Base-by-base conservation (phyloP, 805 yeast species). In the Candida boidinii region DNA sequence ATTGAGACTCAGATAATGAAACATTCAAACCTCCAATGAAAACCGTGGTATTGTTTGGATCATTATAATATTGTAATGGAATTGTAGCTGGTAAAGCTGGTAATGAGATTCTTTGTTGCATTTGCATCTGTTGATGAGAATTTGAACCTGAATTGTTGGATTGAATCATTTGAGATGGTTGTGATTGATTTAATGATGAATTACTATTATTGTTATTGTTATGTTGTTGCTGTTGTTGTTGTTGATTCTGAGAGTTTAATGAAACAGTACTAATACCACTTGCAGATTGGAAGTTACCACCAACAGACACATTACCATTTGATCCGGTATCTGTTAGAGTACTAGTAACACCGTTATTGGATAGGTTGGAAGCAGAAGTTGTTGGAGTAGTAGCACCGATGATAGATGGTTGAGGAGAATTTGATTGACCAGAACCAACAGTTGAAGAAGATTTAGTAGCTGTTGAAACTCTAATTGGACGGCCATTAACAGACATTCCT, bases 401-500 rank as follows among this genome's bases (percentile, higher is more conserved):
- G 31, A 17, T 5, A 32, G 33, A 18, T 16, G 30, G 12, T 22
- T 18, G 18, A 9, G 31, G 22, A 17, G 14, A 22, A 13, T 24
- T 30, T 13, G 27, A 15, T 7, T 37, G 26, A 11, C 35, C 35
- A 4, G 36, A 29, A 2, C 29, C 11, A 8, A 31, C 30, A 7
- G 32, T 29, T 4, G 33, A 32, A 3, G 45, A 45, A 4, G 57
- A 49, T 36, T 56, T 58, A 9, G 76, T 69, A 26, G 86, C 83
- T 5, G 80, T 72, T 10, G 84, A 76, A 20, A 87, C 83, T 40
- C 92, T 65, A 31, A 87, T 79, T 5, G 94, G 80, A 43, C 88
- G 66, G 13, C 82, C 80, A 35, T 80, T 78, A 28, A 86, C 56
- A 25, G 73, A 61, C 14, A 67, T 66, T 4, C 95, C 94, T 56